Conservation (phyloP, 805 yeast species). For the Scheffersomyces amazonensis region DNA sequence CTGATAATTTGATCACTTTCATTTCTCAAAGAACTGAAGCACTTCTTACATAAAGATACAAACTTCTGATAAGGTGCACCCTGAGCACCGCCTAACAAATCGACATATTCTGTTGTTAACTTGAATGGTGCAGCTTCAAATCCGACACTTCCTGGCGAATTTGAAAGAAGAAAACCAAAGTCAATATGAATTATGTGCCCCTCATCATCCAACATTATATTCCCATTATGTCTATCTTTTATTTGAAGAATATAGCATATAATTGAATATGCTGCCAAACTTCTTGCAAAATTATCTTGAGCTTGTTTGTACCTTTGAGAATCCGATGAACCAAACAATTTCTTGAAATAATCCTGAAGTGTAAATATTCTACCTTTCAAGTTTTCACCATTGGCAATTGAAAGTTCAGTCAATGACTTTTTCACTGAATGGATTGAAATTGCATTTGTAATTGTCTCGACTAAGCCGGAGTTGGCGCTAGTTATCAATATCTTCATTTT, state of each 20-base stretch:
- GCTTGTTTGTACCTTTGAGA: conserved; percentile 64
- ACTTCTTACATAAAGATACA: conserved; percentile 59
- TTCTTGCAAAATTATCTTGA: conserved; percentile 78
- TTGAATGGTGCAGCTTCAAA: conserved; percentile 98
- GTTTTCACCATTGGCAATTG: conserved; percentile 64
- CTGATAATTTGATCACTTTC: conserved; percentile 72
- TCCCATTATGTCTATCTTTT: conserved; percentile 96
- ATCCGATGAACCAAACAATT: conserved; percentile 67
- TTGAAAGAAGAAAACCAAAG: conserved; percentile 88
- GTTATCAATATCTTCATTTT: conserved; percentile 90
- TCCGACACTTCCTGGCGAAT: conserved; percentile 96
- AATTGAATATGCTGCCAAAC: conserved; percentile 89
- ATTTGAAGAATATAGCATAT: conserved; percentile 88
- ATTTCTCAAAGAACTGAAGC: conserved; percentile 71
- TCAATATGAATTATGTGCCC: conserved; percentile 96
- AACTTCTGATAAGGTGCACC: conserved; percentile 61
- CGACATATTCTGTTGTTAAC: conserved; percentile 84
- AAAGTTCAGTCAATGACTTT: conserved; percentile 79
- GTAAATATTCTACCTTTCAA: conserved; percentile 70
- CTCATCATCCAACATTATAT: conserved; percentile 92
- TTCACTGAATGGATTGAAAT: conserved; percentile 92
- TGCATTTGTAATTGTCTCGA: conserved; percentile 95
- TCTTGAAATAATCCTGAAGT: conserved; percentile 72
- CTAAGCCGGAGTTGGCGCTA: conserved; percentile 85
- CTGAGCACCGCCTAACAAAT: conserved; percentile 76